Base-by-base conservation (phyloP, 257 asterid species). In the Nicotiana noctiflora region DNA sequence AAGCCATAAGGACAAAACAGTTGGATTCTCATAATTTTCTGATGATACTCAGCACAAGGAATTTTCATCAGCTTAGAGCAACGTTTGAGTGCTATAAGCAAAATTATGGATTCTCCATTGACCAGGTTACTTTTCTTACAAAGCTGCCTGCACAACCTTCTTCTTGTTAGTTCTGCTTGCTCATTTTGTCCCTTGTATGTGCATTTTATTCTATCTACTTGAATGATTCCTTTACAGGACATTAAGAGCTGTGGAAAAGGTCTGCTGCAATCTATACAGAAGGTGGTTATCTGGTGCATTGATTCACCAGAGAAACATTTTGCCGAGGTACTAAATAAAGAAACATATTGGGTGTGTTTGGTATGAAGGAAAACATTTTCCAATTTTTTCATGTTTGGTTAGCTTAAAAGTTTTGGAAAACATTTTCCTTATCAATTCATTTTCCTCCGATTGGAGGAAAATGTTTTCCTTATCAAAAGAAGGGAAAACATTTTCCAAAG, bases 271-370 rank as follows among this genome's bases (percentile, higher is more conserved):
- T 86, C 90, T 6, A 61, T 90, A 18, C 31, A 90, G 86, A 89
- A 88, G 83, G 95, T 89, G 75, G 89, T 82, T 66, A 78, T 92
- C 86, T 85, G 92, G 97, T 92, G 97, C 91, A 77, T 90, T n/a
- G 91, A 86, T 77, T 44, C 87, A 51, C 98, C 98, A 3, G 93
- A 86, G 85, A 92, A 88, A 77, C 98, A 94, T 92, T 94, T 91
- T 77, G 95, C 97, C 9, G 95, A 90, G 97, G 98, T 92, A n/a
- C n/a, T n/a, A n/a, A n/a, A n/a, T n/a, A n/a, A n/a, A n/a, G n/a
- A n/a, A n/a, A n/a, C n/a, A n/a, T n/a, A n/a, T n/a, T n/a, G n/a
- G n/a, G n/a, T n/a, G n/a, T n/a, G n/a, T n/a, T n/a, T n/a, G n/a
- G n/a, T n/a, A n/a, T n/a, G n/a, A n/a, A n/a, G n/a, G n/a, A n/a